Percentiles rank a stretch among this genome's conserved stretches.
phyloP scores from a whole-genome alignment of 2,329 filamentous ascomycete species.

The Sarocladium oryzae region DNA sequence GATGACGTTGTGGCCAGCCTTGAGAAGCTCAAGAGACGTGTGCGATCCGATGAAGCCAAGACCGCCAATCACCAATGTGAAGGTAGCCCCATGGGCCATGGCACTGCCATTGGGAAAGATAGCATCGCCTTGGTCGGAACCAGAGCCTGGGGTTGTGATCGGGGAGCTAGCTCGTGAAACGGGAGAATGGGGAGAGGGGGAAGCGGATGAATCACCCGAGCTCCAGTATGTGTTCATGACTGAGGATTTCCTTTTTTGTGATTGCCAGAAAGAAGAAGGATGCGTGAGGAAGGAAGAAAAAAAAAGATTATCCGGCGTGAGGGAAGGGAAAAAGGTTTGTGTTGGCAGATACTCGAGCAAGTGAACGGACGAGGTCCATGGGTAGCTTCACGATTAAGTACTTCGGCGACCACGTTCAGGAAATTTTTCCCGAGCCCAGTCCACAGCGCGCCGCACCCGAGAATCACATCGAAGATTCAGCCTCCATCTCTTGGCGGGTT shows the following conservation, averaged over 20 bases:
- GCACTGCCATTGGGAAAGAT: slow-evolving; percentile 8
- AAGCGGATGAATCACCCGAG: slow-evolving; percentile 12
- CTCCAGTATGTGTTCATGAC: slow-evolving; percentile 14
- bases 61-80: slow-evolving; percentile 45
- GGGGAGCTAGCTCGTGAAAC: slow-evolving; percentile 12
- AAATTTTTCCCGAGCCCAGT: background rate
- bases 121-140: slow-evolving; percentile 15
- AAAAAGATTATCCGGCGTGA: background rate
- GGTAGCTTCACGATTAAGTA: slow-evolving; percentile 1
- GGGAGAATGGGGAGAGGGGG: slow-evolving; percentile 10
- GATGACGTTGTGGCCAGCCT: slow-evolving; percentile 47
- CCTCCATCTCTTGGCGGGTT: slow-evolving; percentile 4
- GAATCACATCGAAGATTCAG: background rate
- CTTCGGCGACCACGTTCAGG: background rate
- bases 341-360: background rate
- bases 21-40: slow-evolving; percentile 46
- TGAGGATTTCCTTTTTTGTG: background rate
- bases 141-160: slow-evolving; percentile 14
- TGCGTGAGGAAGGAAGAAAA: background rate
- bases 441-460: background rate
- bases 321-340: background rate
- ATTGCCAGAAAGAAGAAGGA: no score
- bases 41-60: slow-evolving; percentile 51
- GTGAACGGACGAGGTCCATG: background rate
- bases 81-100: slow-evolving; percentile 11